Base-by-base conservation (phyloP, 1,139 yeast species). In the Williopsis jadinii region DNA sequence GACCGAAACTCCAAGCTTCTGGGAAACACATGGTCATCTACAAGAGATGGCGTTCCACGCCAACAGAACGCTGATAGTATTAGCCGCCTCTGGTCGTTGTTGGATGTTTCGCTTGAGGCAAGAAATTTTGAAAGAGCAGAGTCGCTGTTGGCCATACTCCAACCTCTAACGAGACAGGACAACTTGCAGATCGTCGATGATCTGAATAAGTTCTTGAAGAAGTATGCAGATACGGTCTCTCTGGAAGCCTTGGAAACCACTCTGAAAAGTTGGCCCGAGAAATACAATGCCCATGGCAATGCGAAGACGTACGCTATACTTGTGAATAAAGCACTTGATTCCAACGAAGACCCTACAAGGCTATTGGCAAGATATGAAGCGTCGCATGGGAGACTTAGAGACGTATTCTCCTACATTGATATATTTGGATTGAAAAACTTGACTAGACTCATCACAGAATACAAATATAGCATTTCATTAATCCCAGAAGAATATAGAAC, bases 91-190 rank as follows among this genome's bases (percentile, higher is more conserved):
- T 86, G 87, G 77, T 75, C 92, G 2, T 63, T 88, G 30, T 67
- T 87, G 33, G 95, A 87, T 54, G 95, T 95, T 0, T 82, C 94
- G 51, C 59, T 90, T 32, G 74, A 78, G 36, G 73, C 85, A 30
- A 74, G 73, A 41, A 84, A 85, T 56, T 76, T 75, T 52, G 75
- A 72, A 30, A 70, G 97, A 52, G 95, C 96, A 0, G 79, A 76
- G 50, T 67, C 79, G 29, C 79, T 87, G 26, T 63, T 88, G 36
- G 63, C 67, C 35, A 80, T 86, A 3, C 67, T 77, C 38, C 70
- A 73, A 49, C 55, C 58, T 3, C 39, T 55, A 8, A 42, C 50
- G 3, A 41, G 30, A 11, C 49, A 46, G 29, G 50, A 48, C 28
- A 45, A 46, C 2, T 42, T 51, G 3, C 45, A 48, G 2, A 62